Evolutionary conservation across 345 rosid species (phyloP).

Genomic region (Salix caprea): DNA sequence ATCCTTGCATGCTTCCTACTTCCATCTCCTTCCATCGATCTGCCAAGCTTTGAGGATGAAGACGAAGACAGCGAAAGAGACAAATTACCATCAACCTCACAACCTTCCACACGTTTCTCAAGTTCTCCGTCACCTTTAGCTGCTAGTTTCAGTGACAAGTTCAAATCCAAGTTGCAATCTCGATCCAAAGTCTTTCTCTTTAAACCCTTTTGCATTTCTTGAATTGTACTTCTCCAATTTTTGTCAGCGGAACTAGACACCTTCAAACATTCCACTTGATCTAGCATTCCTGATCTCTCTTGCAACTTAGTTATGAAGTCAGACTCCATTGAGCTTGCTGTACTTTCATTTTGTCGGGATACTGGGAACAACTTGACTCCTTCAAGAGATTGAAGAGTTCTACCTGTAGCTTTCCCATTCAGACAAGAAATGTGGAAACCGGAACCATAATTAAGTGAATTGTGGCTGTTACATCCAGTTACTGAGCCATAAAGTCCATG

Average conservation of each 20-base stretch:
- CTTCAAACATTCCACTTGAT: constrained; percentile 12
- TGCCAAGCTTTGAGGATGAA: constrained; percentile 38
- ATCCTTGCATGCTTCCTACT: constrained; percentile 29
- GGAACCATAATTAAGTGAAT: constrained; percentile 26
- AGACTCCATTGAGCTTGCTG: constrained; percentile 22
- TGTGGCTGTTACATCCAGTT: constrained; percentile 25
- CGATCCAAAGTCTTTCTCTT: constrained; percentile 43
- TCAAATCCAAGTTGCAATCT: constrained; percentile 50
- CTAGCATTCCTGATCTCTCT: constrained; percentile 16
- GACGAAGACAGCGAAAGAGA: constrained; percentile 64
- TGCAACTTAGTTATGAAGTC: constrained; percentile 9
- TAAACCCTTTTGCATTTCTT: constrained; percentile 21
- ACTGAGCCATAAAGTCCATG: constrained; percentile 30
- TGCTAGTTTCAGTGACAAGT: constrained; percentile 53
- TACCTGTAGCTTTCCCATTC: constrained; percentile 11
- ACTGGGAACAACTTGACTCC: constrained; percentile 24
- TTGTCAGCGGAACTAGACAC: background rate
- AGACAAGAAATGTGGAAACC: constrained; percentile 9
- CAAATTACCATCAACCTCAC: constrained; percentile 36
- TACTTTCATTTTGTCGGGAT: constrained; percentile 25
- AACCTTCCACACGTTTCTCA: constrained; percentile 3
- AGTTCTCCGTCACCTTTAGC: constrained; percentile 12
- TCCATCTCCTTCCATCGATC: constrained; percentile 31
- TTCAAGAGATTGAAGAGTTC: constrained; percentile 28
- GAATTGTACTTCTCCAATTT: background rate